Evolutionary conservation across 2,329 filamentous ascomycete species (phyloP).

Genomic region (Exophiala sp.): DNA sequence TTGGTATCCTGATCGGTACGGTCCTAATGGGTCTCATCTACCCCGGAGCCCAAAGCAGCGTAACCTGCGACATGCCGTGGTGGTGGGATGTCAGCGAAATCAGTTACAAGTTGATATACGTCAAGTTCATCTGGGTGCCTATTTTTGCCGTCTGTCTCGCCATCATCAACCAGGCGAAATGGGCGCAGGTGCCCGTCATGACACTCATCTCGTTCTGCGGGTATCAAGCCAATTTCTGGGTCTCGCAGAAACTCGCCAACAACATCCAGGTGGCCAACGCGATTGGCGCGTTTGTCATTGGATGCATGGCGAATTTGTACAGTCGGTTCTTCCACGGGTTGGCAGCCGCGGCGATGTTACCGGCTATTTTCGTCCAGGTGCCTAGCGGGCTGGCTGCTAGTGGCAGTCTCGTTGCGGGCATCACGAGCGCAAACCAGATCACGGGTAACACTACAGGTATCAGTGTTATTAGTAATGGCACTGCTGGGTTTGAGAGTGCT

Average conservation of each 20-base stretch:
- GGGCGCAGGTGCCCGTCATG: constrained; percentile 74
- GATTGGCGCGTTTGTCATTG: constrained; percentile 71
- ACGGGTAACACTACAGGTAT: constrained; percentile 40
- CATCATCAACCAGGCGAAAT: constrained; percentile 78
- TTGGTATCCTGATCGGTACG: constrained; percentile 66
- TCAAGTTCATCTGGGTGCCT: constrained; percentile 68
- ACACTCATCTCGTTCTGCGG: constrained; percentile 68
- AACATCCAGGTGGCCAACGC: constrained; percentile 75
- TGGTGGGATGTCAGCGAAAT: constrained; percentile 4
- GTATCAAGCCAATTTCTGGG: constrained; percentile 73
- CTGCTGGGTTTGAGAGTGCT: background rate
- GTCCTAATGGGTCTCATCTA: constrained; percentile 53
- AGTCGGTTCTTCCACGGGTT: constrained; percentile 68
- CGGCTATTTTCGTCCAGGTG: constrained; percentile 74
- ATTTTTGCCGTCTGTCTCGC: constrained; percentile 68
- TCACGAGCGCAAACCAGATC: constrained; percentile 47
- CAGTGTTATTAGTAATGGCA: constrained; percentile 42
- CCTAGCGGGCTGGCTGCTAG: constrained; percentile 58
- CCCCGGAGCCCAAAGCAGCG: constrained; percentile 4
- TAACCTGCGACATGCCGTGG: constrained; percentile 10
- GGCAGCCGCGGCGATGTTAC: constrained; percentile 78
- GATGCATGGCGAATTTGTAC: constrained; percentile 74
- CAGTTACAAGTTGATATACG: constrained; percentile 26
- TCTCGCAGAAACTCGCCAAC: constrained; percentile 60
- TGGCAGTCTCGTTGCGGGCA: constrained; percentile 55